These are phyloP conservation scores for Claviceps lovelessii DNA, from an alignment of 2,329 filamentous ascomycete species.

Conservation along the genomic window DNA sequence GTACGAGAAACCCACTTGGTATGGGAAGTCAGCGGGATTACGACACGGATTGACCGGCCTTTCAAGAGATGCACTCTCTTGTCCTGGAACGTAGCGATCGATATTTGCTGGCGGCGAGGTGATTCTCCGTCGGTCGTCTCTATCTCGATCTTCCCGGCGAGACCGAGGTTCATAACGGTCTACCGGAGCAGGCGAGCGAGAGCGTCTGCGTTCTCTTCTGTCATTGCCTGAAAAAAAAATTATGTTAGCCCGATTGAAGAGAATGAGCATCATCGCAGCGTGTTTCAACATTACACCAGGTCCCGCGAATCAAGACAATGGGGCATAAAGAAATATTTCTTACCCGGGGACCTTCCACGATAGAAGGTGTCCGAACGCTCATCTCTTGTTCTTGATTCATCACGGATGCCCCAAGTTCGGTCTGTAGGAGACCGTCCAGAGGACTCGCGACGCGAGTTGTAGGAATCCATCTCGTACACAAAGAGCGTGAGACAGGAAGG, in stretches of 20 bases:
- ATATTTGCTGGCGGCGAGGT: constrained; percentile 55
- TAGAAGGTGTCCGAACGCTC: constrained; percentile 47
- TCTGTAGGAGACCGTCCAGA: constrained; percentile 38
- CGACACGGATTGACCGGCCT: constrained; percentile 48
- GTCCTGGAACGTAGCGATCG: constrained; percentile 71
- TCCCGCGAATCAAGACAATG: not conserved
- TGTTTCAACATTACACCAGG: not conserved
- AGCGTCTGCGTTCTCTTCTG: constrained; percentile 46
- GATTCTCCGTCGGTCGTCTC: constrained; percentile 50
- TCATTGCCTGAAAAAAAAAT: constrained; percentile 32
- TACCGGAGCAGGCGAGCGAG: constrained; percentile 55
- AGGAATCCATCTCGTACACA: constrained; percentile 35
- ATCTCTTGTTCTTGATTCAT: constrained; percentile 37
- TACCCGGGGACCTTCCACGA: constrained; percentile 57
- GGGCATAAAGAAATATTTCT: constrained; percentile 22
- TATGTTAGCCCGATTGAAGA: not conserved
- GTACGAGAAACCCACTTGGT: constrained; percentile 73
- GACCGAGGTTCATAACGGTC: constrained; percentile 63
- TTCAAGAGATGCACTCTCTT: constrained; percentile 36
- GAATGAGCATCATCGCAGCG: not conserved
- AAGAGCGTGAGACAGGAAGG: not conserved
- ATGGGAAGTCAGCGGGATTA: constrained; percentile 59
- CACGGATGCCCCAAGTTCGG: constrained; percentile 38
- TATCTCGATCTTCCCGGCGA: constrained; percentile 52
- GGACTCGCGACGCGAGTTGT: constrained; percentile 37